phyloP scores from a whole-genome alignment of 495 filamentous ascomycete genomes.

The Oleoguttula mirabilis region DNA sequence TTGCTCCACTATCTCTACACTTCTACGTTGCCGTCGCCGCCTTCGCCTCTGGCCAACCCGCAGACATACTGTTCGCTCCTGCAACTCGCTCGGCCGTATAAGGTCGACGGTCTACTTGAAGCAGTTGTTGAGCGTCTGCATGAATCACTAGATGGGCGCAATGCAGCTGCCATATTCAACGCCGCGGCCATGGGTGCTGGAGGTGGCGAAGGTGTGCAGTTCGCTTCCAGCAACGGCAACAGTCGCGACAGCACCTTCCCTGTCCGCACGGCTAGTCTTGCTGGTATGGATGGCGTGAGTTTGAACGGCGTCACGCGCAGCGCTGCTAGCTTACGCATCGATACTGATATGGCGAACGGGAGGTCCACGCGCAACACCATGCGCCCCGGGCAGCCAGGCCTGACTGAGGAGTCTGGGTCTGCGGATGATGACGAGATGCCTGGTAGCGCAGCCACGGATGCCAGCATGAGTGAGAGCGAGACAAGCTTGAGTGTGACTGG shows the following conservation, averaged over 20 bases:
- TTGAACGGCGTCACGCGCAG: slow-evolving; percentile 11
- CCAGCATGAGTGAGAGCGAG: slow-evolving; percentile 22
- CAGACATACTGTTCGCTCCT: slow-evolving; percentile 92
- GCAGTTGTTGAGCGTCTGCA: slow-evolving; percentile 86
- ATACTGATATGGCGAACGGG: slow-evolving; percentile 27
- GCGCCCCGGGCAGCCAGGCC: slow-evolving; percentile 15
- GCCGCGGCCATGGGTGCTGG: slow-evolving; percentile 97
- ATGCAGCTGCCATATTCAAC: slow-evolving; percentile 95
- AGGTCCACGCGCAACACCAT: slow-evolving; percentile 6
- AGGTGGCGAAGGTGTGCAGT: slow-evolving; percentile 55
- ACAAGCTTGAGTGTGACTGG: slow-evolving; percentile 14
- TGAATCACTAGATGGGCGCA: slow-evolving; percentile 76
- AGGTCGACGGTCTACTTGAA: slow-evolving; percentile 82
- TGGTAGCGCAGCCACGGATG: slow-evolving; percentile 14
- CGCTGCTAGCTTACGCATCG: slow-evolving; percentile 24
- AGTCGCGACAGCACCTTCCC: slow-evolving; percentile 10
- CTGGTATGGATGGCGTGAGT: slow-evolving; percentile 16
- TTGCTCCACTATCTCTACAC: slow-evolving; percentile 90
- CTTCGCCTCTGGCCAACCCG: slow-evolving; percentile 73
- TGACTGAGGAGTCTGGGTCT: slow-evolving; percentile 21
- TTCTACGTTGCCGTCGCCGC: slow-evolving; percentile 63
- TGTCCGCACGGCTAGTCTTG: slow-evolving; percentile 9
- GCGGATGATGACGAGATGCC: slow-evolving; percentile 20
- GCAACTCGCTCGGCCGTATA: slow-evolving; percentile 86
- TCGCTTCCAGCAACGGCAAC: slow-evolving; percentile 16